phyloP scores from a whole-genome alignment of 2,329 filamentous ascomycete genomes.

The Sarocladium oryzae region DNA sequence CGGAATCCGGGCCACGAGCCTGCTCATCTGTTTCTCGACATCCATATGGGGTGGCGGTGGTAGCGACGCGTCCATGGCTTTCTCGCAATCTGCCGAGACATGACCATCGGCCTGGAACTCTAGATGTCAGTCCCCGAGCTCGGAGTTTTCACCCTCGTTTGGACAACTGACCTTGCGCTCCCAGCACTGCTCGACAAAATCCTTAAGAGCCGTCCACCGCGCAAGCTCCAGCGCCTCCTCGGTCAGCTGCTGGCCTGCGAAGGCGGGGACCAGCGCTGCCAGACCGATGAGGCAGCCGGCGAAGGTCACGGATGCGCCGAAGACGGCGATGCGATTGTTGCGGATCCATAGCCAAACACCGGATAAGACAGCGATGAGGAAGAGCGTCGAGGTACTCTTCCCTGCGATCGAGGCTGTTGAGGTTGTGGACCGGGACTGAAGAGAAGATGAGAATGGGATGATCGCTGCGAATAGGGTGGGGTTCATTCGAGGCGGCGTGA shows the following conservation, averaged over 20 bases:
- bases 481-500: neutral
- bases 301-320: neutral
- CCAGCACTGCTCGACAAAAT: neutral
- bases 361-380: neutral
- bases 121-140: neutral
- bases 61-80: neutral
- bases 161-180: neutral
- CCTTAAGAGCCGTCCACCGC: neutral
- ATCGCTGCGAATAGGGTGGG: neutral
- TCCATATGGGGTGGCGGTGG: neutral
- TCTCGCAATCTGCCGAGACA: neutral
- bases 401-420: too few species aligned
- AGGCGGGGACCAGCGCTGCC: neutral
- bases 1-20: neutral
- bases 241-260: conserved; percentile 5
- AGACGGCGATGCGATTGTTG: neutral
- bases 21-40: neutral
- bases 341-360: neutral
- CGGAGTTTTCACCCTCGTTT: neutral
- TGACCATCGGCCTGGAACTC: neutral
- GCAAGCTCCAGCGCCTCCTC: conserved; percentile 1
- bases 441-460: neutral
- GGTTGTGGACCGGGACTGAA: neutral
- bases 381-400: too few species aligned
- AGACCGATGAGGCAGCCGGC: neutral